Base-by-base conservation (phyloP, 495 filamentous ascomycete genomes). In the Hyaloscypha variabilis region DNA sequence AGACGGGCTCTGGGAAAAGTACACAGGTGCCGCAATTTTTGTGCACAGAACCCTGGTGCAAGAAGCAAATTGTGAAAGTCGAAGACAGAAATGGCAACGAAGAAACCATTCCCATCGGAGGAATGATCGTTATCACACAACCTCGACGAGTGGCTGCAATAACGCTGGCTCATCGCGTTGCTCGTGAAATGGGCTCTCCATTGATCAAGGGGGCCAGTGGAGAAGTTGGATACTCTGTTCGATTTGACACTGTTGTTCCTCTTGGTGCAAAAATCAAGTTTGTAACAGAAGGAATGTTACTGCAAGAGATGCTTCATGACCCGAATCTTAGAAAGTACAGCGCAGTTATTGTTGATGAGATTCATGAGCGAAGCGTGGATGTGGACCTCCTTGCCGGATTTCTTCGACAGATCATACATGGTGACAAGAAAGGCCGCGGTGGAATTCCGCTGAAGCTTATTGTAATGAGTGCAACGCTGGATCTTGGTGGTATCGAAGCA, bases 1-100 rank as follows among this genome's bases (percentile, higher is more conserved):
- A 97, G 71, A 99, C 96, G 1, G 96, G 96, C 74, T 94, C 90
- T 39, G 96, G 96, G 71, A 99, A 99, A 78, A 93, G 89, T 81
- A 99, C 96, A 0, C 96, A 99, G 74, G 90, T 97, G 13, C 94
- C 94, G 0, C 96, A 98, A 68, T 97, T 96, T 53, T 78, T 99
- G 19, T 82, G 88, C 42, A 66, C 49, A 6, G 91, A 97, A 67
- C 76, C 83, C 24, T 98, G 94, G 91, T 94, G 91, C 73, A 84
- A 81, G 56, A 82, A 81, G 64, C 80, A 78, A 53, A 84, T 74
- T 34, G 79, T 85, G 25, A 83, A 75, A 52, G 71, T 89, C 23
- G 69, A 74, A 6, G 62, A 74, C 34, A 62, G 77, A 49, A 72
- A 78, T 62, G 79, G 75, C 1, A 60, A 67, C 1, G 65, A 76